Evolutionary conservation across 805 yeast genomes (phyloP), one percentile per base, ranked within the genome.

Genomic region (Barnettozyma sp.): DNA sequence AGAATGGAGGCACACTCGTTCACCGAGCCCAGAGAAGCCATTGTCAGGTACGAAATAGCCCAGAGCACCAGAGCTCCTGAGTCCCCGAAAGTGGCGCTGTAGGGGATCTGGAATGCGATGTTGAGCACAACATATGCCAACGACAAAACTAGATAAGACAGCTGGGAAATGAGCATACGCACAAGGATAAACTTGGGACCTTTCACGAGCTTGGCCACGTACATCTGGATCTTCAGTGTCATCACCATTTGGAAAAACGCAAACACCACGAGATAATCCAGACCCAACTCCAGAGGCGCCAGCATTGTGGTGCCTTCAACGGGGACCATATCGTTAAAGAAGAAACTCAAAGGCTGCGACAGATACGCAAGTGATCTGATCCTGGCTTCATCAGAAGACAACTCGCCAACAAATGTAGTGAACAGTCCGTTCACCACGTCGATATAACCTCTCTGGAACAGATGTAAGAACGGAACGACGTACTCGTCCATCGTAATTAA

Each of bases 261-360:
- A 40, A 82, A 58, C 46, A 82, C 73, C 40, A 82, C 67, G 51
- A 80, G 64, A 50, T 76, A 82, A 47, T 82, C 77, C 41, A 79
- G 65, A 18, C 92, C 92, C 35, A 82, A 73, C 53, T 82, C 87
- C 6, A 76, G 56, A 4, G 87, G 85, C 1, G 85, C 87, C 31
- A 66, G 47, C 12, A 76, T 49, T 10, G 73, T 75, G 1, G 73
- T 60, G 43, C 70, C 61, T 2, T 58, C 57, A 25, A 60, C 61
- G 1, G 83, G 82, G 7, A 60, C 59, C 30, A 59, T 54, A 49
- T 81, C 86, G 4, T 46, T 35, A 28, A 48, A 55, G 2, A 46
- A 30, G 32, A 46, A 39, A 31, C 59, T 26, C 4, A 26, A 21
- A 12, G 46, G 44, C 12, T 33, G 36, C 1, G 49, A 31, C 2